These are phyloP conservation scores for Xylaria sp. DNA, from an alignment of 2,329 filamentous ascomycete species.

Conservation along the genomic window DNA sequence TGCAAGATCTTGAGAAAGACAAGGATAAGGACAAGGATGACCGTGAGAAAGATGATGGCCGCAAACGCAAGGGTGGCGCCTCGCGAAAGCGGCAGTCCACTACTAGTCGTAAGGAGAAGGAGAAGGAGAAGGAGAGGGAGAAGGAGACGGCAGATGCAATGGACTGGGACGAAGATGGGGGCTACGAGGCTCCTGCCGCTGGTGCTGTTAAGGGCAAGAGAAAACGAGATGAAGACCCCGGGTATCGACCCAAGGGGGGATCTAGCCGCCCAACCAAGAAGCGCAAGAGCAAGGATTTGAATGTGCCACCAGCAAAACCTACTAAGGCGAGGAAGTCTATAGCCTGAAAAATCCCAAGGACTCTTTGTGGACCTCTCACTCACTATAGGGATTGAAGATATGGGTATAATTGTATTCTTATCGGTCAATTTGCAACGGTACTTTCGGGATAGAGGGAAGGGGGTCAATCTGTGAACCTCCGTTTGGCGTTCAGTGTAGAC, in stretches of 20 bases:
- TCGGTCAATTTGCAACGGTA: conserved; percentile 16
- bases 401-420: conserved; percentile 25
- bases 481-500: conserved; percentile 31
- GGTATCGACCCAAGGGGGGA: conserved; percentile 69
- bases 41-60: conserved; percentile 49
- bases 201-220: conserved; percentile 62
- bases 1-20: conserved; percentile 75
- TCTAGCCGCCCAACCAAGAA: conserved; percentile 65
- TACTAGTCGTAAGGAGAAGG: conserved; percentile 46
- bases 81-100: conserved; percentile 55
- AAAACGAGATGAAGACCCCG: conserved; percentile 67
- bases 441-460: conserved; percentile 10
- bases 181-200: conserved; percentile 49
- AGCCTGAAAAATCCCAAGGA: neutral
- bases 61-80: conserved; percentile 48
- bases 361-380: neutral
- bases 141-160: conserved; percentile 52
- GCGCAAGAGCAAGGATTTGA: conserved; percentile 62
- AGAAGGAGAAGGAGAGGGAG: conserved; percentile 40
- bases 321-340: conserved; percentile 42
- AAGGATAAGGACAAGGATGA: conserved; percentile 56
- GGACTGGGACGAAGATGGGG: conserved; percentile 54
- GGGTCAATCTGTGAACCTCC: conserved; percentile 2
- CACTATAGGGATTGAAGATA: neutral
- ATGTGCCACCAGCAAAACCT: conserved; percentile 33